Conservation (phyloP, 192 early-diverging fungal species). For the Chytriomyces hyalinus region DNA sequence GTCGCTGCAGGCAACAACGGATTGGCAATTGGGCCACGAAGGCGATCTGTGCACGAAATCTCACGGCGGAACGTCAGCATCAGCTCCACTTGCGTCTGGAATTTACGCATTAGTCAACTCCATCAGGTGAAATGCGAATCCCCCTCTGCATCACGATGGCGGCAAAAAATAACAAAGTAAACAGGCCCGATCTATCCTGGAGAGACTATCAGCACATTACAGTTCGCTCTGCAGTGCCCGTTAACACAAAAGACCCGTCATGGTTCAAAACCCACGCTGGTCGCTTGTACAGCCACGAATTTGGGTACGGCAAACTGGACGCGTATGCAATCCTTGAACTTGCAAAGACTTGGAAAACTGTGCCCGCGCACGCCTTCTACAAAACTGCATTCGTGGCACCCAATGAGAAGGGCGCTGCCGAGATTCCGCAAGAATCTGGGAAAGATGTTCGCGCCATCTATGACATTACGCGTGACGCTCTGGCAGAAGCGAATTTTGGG, state of each 20-base stretch:
- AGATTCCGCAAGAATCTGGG: constrained; percentile 56
- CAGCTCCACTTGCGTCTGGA: constrained; percentile 91
- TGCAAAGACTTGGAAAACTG: constrained; percentile 68
- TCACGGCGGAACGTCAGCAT: constrained; percentile 95
- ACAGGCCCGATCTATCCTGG: constrained; percentile 93
- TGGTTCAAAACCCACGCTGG: constrained; percentile 76
- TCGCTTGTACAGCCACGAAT: constrained; percentile 88
- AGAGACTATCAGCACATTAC: constrained; percentile 89
- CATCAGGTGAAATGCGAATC: constrained; percentile 41
- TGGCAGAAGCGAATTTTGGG: constrained; percentile 42
- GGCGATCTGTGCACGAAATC: constrained; percentile 65
- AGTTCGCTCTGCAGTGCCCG: constrained; percentile 75
- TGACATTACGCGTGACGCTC: not conserved
- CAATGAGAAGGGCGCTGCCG: not conserved
- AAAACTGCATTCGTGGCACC: constrained; percentile 26
- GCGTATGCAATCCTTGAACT: constrained; percentile 79
- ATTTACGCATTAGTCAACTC: constrained; percentile 83
- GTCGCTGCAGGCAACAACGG: constrained; percentile 76
- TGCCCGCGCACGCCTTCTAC: constrained; percentile 70
- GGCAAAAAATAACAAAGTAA: constrained; percentile 41
- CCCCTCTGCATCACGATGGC: not conserved
- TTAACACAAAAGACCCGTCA: constrained; percentile 70
- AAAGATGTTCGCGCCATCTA: constrained; percentile 4
- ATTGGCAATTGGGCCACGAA: constrained; percentile 61
- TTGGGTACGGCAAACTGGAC: constrained; percentile 92